Evolutionary conservation across 345 rosid genomes (phyloP).

Genomic region (Bruguiera gymnorhiza): DNA sequence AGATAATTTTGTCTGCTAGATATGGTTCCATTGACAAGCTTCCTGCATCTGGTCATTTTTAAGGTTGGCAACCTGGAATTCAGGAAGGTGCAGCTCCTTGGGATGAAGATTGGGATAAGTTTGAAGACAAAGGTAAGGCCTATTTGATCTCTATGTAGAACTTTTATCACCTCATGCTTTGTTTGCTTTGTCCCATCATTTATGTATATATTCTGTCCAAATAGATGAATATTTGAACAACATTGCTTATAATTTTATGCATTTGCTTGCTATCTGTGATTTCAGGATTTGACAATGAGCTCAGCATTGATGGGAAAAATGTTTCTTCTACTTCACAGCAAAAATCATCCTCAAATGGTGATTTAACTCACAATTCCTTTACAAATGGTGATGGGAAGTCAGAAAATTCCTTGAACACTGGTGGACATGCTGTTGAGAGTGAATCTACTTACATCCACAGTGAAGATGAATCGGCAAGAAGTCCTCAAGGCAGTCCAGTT

Average conservation of each 20-base stretch:
- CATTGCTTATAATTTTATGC: constrained; percentile 16
- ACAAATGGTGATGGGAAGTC: constrained; percentile 48
- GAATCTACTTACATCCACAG: constrained; percentile 61
- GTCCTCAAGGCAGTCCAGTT: constrained; percentile 76
- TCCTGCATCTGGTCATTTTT: constrained; percentile 3
- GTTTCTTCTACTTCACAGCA: constrained; percentile 36
- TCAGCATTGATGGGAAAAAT: constrained; percentile 50
- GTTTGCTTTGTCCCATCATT: constrained; percentile 4
- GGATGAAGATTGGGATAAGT: constrained; percentile 99
- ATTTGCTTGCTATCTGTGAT: no score
- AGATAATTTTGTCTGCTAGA: constrained; percentile 8
- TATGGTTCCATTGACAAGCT: background rate
- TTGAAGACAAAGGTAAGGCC: constrained; percentile 84
- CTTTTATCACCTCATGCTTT: constrained; percentile 6
- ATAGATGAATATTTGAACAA: constrained; percentile 6
- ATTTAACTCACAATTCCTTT: constrained; percentile 46
- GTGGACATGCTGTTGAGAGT: constrained; percentile 49
- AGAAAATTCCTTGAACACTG: constrained; percentile 37
- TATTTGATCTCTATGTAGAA: background rate
- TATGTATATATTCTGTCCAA: constrained; percentile 5
- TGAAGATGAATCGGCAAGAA: constrained; percentile 80
- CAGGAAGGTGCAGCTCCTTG: constrained; percentile 80
- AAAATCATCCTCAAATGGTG: constrained; percentile 49
- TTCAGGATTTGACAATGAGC: constrained; percentile 80
- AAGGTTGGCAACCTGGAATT: constrained; percentile 99